Base-by-base conservation (phyloP, 805 yeast genomes). In the Cyberlindnera euphorbiiphila region DNA sequence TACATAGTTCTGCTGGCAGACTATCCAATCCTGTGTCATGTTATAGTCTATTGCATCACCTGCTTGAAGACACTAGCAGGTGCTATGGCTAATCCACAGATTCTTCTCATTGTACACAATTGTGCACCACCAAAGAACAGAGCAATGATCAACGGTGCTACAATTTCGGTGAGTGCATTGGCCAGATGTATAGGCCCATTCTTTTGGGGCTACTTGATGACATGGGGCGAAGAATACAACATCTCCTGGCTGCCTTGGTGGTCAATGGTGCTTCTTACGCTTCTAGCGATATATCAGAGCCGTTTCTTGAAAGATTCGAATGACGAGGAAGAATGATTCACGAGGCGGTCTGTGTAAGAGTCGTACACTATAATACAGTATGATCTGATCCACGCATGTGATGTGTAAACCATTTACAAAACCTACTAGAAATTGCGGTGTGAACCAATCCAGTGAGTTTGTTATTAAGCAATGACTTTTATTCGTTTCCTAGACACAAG, bases 131-230 rank as follows among this genome's bases (percentile, higher is more conserved):
- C 75, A 16, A 63, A 69, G 43, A 71, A 76, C 45, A 64, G 81
- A 34, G 82, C 81, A 2, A 68, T 74, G 47, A 68, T 79, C 39
- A 79, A 79, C 51, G 79, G 81, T 11, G 66, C 75, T 13, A 65
- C 78, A 4, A 67, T 77, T 54, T 69, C 78, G 27, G 63, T 70
- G 25, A 58, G 72, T 14, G 69, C 85, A 1, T 55, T 72, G 24
- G 80, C 83, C 1, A 59, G 85, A 46, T 76, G 72, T 36, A 30
- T 71, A 1, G 84, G 77, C 4, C 85, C 85, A 0, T 52, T 76
- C 7, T 22, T 62, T 1, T 76, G 81, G 78, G 84, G 84, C 5
- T 60, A 45, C 37, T 32, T 67, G 20, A 64, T 67, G 67, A 52
- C 69, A 4, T 56, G 57, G 54, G 61, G 65, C 6, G 60, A 63